Conservation (phyloP, 257 asterid species). For the Nicotiana undulata region DNA sequence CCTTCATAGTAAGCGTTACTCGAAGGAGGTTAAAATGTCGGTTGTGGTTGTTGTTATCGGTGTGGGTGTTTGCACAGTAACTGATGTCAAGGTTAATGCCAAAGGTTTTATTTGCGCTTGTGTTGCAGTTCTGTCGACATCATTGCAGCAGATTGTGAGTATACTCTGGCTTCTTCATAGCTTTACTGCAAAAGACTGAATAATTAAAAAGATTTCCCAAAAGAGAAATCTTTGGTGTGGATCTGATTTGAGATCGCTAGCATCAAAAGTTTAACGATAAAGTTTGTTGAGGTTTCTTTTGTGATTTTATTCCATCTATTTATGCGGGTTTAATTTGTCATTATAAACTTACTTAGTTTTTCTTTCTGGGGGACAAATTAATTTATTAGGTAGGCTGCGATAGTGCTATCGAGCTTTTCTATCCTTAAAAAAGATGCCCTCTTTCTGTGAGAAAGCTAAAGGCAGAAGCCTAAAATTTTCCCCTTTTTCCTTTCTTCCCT, state of each 20-base stretch:
- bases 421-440: background rate
- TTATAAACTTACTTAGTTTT: no score
- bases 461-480: background rate
- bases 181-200: background rate
- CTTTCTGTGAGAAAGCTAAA: background rate
- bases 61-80: slow-evolving; percentile 97
- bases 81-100: slow-evolving; percentile 84
- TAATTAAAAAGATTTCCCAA: background rate
- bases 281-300: background rate
- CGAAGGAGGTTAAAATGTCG: slow-evolving; percentile 71
- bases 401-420: background rate
- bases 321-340: background rate
- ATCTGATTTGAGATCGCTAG: background rate
- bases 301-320: background rate
- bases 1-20: slow-evolving; percentile 71
- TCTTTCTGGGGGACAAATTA: background rate
- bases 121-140: slow-evolving; percentile 83
- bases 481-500: background rate
- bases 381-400: background rate
- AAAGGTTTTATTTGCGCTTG: slow-evolving; percentile 87
- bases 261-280: background rate
- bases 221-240: background rate
- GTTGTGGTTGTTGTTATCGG: slow-evolving; percentile 93
- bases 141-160: slow-evolving; percentile 95
- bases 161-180: background rate